phyloP scores from a whole-genome alignment of 495 filamentous ascomycete genomes.

The Xeromyces bisporus region DNA sequence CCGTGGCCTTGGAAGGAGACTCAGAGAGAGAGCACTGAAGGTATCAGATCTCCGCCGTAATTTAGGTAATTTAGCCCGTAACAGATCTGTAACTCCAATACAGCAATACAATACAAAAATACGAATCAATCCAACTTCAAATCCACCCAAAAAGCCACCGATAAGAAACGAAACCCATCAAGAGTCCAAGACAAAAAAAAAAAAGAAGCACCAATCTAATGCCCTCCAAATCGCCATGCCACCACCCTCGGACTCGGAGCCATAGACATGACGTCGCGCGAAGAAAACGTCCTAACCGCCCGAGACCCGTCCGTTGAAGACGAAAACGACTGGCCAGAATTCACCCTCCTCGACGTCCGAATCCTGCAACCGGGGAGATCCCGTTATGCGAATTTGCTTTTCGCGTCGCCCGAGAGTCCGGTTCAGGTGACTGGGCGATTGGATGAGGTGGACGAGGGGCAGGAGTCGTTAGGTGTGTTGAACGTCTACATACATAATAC shows the following conservation, averaged over 20 bases:
- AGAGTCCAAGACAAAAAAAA: too few relatives aligned
- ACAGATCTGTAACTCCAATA: too few relatives aligned
- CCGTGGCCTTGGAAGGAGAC: too few relatives aligned
- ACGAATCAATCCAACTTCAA: too few relatives aligned
- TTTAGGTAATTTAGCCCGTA: too few relatives aligned
- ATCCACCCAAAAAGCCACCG: too few relatives aligned
- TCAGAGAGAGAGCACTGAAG: too few relatives aligned
- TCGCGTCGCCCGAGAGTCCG: slow-evolving; percentile 33
- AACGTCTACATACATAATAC: not conserved
- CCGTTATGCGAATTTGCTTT: slow-evolving; percentile 34
- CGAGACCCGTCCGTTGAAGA: slow-evolving; percentile 34
- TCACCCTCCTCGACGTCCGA: slow-evolving; percentile 35
- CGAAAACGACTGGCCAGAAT: slow-evolving; percentile 45
- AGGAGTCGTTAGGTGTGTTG: slow-evolving; percentile 24
- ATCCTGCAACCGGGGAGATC: slow-evolving; percentile 33
- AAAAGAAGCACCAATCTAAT: not conserved
- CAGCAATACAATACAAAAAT: too few relatives aligned
- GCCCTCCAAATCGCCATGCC: slow-evolving; percentile 13
- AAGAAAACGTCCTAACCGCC: slow-evolving; percentile 38
- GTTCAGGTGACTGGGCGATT: slow-evolving; percentile 38
- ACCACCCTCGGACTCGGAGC: too few relatives aligned
- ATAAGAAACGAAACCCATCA: too few relatives aligned
- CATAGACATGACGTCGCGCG: slow-evolving; percentile 32
- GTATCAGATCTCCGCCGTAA: too few relatives aligned
- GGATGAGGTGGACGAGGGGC: slow-evolving; percentile 29